Evolutionary conservation across 1,139 yeast species (phyloP).

Genomic region (Geotrichum reessii): DNA sequence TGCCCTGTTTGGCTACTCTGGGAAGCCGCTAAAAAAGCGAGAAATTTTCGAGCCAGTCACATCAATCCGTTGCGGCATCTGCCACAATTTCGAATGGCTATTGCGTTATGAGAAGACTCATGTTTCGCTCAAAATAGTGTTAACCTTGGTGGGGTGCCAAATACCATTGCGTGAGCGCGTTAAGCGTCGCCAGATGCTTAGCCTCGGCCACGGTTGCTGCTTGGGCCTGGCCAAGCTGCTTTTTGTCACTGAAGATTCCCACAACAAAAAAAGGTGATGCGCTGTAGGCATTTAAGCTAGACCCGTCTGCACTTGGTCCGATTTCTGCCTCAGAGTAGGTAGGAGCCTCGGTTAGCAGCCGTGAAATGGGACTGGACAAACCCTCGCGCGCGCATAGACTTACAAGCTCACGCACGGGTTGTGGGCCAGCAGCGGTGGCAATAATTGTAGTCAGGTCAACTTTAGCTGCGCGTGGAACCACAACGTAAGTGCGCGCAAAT

Average conservation of each 20-base stretch:
- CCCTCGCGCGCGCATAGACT: constrained; percentile 72
- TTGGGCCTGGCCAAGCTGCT: constrained; percentile 88
- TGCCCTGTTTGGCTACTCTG: neutral
- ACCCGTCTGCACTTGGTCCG: neutral
- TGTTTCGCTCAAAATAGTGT: neutral
- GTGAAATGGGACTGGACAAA: constrained; percentile 69
- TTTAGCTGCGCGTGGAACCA: constrained; percentile 53
- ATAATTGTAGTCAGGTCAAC: constrained; percentile 68
- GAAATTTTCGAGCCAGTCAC: neutral
- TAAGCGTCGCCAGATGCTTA: constrained; percentile 84
- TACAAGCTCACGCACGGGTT: constrained; percentile 81
- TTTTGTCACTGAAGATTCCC: constrained; percentile 80
- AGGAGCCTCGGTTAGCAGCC: constrained; percentile 80
- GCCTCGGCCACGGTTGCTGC: constrained; percentile 90
- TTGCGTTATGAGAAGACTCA: neutral
- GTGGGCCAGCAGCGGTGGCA: constrained; percentile 69
- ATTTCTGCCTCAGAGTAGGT: too few species aligned
- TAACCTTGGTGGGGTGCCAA: constrained; percentile 37
- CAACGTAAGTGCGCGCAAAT: constrained; percentile 65
- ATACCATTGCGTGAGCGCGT: constrained; percentile 87
- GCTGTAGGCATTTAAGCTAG: constrained; percentile 74
- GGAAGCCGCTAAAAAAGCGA: neutral
- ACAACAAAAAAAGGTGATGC: constrained; percentile 82
- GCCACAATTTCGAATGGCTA: neutral
- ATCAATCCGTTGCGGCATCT: neutral